These are phyloP conservation scores for Microbotryum scabiosae DNA, from an alignment of 1,284 basidiomycete genomes.

Conservation along the genomic window DNA sequence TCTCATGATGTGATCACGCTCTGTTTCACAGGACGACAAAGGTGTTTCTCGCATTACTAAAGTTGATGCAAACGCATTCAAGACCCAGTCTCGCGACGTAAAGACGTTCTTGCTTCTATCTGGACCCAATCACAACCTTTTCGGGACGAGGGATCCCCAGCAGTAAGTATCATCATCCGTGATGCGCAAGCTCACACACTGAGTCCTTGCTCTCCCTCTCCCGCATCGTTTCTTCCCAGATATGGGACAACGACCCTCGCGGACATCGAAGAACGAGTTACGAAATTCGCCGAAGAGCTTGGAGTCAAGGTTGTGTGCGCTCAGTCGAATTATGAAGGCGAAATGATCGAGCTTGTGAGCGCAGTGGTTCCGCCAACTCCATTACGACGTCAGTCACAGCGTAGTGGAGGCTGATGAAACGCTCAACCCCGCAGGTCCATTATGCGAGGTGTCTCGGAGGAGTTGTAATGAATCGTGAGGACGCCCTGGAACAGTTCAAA, in stretches of 20 bases:
- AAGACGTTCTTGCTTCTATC: slow-evolving; percentile 31
- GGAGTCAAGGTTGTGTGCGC: slow-evolving; percentile 33
- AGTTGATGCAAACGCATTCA: slow-evolving; percentile 28
- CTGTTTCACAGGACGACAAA: slow-evolving; percentile 7
- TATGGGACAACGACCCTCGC: slow-evolving; percentile 33
- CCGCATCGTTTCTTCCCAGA: background rate
- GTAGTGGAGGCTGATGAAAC: too few relatives aligned
- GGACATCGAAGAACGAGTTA: slow-evolving; percentile 30
- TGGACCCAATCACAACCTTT: slow-evolving; percentile 33
- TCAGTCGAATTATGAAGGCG: slow-evolving; percentile 34
- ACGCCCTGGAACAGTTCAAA: too few relatives aligned
- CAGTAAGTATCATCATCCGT: slow-evolving; percentile 4
- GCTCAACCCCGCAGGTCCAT: slow-evolving; percentile 13
- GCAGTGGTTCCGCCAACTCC: background rate
- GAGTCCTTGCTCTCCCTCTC: background rate
- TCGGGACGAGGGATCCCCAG: slow-evolving; percentile 31
- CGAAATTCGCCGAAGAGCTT: slow-evolving; percentile 26
- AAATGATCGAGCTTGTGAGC: slow-evolving; percentile 24
- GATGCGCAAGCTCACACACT: background rate
- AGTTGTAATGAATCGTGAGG: slow-evolving; percentile 31
- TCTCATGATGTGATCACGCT: too few relatives aligned
- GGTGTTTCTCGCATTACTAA: slow-evolving; percentile 30
- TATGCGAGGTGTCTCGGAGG: slow-evolving; percentile 30
- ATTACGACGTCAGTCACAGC: background rate
- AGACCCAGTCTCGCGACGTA: slow-evolving; percentile 10